Percentiles rank a stretch among this genome's conserved stretches.
Evolutionary conservation across 2,329 filamentous ascomycete species (phyloP).

Genomic region (Ophiostoma tasmaniense): DNA sequence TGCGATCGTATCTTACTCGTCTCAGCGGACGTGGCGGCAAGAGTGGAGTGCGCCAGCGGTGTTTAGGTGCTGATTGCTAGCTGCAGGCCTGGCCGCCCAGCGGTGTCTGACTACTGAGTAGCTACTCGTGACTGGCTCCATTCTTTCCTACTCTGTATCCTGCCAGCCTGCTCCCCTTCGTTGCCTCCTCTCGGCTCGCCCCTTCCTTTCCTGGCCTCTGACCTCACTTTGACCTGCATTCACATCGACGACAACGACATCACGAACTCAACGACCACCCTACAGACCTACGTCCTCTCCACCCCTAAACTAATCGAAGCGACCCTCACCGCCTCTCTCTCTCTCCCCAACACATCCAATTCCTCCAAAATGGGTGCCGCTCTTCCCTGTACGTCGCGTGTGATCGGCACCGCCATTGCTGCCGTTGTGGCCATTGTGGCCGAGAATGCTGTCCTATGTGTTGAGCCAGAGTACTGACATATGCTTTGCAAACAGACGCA

Average conservation of each 20-base stretch:
- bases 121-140: slow-evolving; percentile 7
- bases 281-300: not conserved
- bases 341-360: not conserved
- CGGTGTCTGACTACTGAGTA: slow-evolving; percentile 10
- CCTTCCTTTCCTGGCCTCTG: not conserved
- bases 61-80: not conserved
- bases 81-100: slow-evolving; percentile 4
- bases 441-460: not conserved
- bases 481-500: slow-evolving; percentile 58
- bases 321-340: not conserved
- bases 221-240: not conserved
- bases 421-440: not conserved
- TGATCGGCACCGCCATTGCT: not conserved
- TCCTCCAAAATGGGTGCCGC: slow-evolving; percentile 17
- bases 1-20: not conserved
- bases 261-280: no score
- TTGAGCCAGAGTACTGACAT: not conserved
- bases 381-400: slow-evolving; percentile 19
- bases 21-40: slow-evolving; percentile 15
- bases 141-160: slow-evolving; percentile 1
- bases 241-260: not conserved
- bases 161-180: not conserved
- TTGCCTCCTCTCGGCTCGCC: not conserved
- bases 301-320: not conserved
- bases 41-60: slow-evolving; percentile 9